Base-by-base conservation (phyloP, 1,284 basidiomycete species). In the Ceratobasidium sp. region DNA sequence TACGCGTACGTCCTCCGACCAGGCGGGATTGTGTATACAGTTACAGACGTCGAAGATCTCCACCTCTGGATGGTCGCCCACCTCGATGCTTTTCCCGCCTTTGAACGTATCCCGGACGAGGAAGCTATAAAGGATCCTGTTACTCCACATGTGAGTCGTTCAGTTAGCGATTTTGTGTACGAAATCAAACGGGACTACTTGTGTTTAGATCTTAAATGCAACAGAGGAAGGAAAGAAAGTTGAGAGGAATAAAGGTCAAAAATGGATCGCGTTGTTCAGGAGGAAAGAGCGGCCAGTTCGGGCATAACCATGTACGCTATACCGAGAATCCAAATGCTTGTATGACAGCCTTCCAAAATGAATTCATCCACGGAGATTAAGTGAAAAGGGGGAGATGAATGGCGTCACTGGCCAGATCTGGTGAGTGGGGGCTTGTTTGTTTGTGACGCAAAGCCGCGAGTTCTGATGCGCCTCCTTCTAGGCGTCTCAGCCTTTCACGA, bases 181-280 rank as follows among this genome's bases (percentile, higher is more conserved):
- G 26, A 10, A 56, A 82, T 92, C 92, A 20, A 90, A 91, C 81
- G 91, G 33, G 7, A 10, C 38, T 17, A 92, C 40, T 87, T 90
- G 0, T 91, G 96, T 59, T 84, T 98, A 70, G 92, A 95, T 97
- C 26, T 92, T 90, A 85, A 91, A 87, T 42, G 92, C 92, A 78
- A 99, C 98, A 4, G 98, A 99, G 85, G 97, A 98, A 85, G 97
- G 97, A 1, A 96, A 93, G 85, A 99, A 99, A 85, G 98, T 99
- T 0, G 94, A 96, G 84, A 87, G 97, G 82, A 99, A 98, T 83
- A 87, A 89, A 46, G 96, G 96, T 38, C 90, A 94, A 75, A 98
- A 98, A 85, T 98, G 90, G 91, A 87, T 96, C 46, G 94, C 94
- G 13, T 95, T 94, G 83, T 96, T 95, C 84, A 87, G 90, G 81